Base-by-base conservation (phyloP, 306 rosid species). In the Calophaca sinica region DNA sequence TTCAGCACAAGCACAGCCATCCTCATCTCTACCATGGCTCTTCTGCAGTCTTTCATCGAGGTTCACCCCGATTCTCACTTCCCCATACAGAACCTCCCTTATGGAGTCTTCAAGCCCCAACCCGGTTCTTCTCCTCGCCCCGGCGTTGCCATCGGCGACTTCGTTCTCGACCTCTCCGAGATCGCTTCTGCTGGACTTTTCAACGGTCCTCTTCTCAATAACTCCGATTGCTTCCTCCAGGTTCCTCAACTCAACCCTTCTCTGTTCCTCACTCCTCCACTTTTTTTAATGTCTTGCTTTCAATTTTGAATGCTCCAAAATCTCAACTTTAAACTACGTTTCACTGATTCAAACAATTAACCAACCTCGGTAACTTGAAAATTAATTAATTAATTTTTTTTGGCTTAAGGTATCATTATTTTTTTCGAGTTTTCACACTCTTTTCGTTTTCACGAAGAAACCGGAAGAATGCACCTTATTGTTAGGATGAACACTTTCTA, bases 11-110 rank as follows among this genome's bases (percentile, higher is more conserved):
- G 6, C 55, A 33, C 45, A 32, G 5, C 12, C 14, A 33, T 4
- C 74, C 13, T 38, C 26, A 4, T 2, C 74, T 5, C 2, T 44
- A 38, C 81, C 44, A 48, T 79, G 96, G 79, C 86, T 66, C 77
- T 85, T 36, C 83, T 87, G 3, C 73, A 83, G 12, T 91, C 97
- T 0, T 94, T 94, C 86, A 4, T 94, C 63, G 54, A 85, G 72
- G 92, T 91, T 14, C 85, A 71, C 2, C 89, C 90, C 6, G 87
- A 88, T 50, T 91, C 96, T 76, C 97, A 94, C 90, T 94, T 94
- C 77, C 96, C 97, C 42, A 83, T 91, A 14, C 97, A 90, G 81
- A 91, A 91, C 72, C 91, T 94, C 6, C 98, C 98, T 1, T 91
- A 84, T 38, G 98, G 98, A 5, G 83, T 91, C 51, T 91, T 94